Conservation (phyloP, 2,329 filamentous ascomycete genomes). For the Bipolaris bicolor region DNA sequence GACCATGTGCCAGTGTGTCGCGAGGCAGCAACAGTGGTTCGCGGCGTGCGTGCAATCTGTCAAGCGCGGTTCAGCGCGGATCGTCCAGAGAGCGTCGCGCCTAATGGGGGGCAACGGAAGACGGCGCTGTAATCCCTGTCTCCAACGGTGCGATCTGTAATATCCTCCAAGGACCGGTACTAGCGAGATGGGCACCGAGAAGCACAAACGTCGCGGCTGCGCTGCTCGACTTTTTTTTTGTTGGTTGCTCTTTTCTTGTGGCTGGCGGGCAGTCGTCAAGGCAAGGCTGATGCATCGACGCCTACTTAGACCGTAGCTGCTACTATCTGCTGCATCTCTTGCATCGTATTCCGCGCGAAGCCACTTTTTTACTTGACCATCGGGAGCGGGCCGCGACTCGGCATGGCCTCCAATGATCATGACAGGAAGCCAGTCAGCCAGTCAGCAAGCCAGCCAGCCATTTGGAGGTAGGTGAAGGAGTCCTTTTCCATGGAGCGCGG, state of each 20-base stretch:
- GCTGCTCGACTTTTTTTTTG: constrained; percentile 1
- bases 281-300: constrained; percentile 23
- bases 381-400: constrained; percentile 18
- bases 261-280: not conserved
- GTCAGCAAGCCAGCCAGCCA: not conserved
- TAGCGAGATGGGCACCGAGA: constrained; percentile 8
- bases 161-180: constrained; percentile 11
- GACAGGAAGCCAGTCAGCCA: not conserved
- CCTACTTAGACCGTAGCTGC: constrained; percentile 14
- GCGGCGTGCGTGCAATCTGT: constrained; percentile 4
- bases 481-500: constrained; percentile 1
- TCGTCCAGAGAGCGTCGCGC: constrained; percentile 16
- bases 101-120: constrained; percentile 19
- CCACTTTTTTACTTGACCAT: constrained; percentile 6
- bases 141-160: constrained; percentile 17
- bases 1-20: constrained; percentile 4
- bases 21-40: constrained; percentile 1
- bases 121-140: constrained; percentile 19
- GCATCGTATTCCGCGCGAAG: constrained; percentile 14
- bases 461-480: not conserved
- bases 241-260: constrained; percentile 8
- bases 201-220: constrained; percentile 12
- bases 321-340: constrained; percentile 5
- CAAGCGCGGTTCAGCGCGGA: constrained; percentile 19
- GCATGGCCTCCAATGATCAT: constrained; percentile 14